phyloP scores from a whole-genome alignment of 2,329 filamentous ascomycete genomes.

The Teratosphaeria destructans region DNA sequence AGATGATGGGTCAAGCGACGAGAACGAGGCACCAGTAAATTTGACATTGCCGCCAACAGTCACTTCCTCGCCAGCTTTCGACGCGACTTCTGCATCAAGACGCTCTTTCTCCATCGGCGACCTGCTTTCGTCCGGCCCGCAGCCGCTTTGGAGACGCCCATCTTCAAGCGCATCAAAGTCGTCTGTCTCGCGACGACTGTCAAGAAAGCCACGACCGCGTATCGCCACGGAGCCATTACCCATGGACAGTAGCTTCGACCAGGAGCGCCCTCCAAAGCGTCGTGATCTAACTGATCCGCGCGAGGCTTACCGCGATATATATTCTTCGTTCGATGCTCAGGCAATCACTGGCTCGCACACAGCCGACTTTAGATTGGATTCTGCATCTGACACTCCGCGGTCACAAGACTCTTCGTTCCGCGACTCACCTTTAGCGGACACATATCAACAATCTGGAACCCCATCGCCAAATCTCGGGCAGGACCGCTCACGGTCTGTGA shows the following conservation, averaged over 20 bases:
- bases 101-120: slow-evolving; percentile 44
- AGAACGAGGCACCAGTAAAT: slow-evolving; percentile 4
- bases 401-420: slow-evolving; percentile 8
- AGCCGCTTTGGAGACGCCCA: slow-evolving; percentile 28
- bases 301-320: slow-evolving; percentile 15
- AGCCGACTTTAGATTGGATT: slow-evolving; percentile 16
- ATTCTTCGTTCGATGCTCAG: slow-evolving; percentile 15
- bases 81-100: slow-evolving; percentile 25
- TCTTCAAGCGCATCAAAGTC: slow-evolving; percentile 25
- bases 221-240: slow-evolving; percentile 23
- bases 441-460: slow-evolving; percentile 6
- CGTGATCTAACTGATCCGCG: slow-evolving; percentile 25
- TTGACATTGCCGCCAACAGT: slow-evolving; percentile 17
- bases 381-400: slow-evolving; percentile 9
- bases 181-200: slow-evolving; percentile 14
- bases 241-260: slow-evolving; percentile 29
- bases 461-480: slow-evolving; percentile 7
- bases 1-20: slow-evolving; percentile 15
- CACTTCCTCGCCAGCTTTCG: slow-evolving; percentile 10
- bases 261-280: slow-evolving; percentile 25
- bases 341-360: slow-evolving; percentile 4
- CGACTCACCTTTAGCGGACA: slow-evolving; percentile 6
- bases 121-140: slow-evolving; percentile 28
- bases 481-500: slow-evolving; percentile 9
- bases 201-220: slow-evolving; percentile 16